Evolutionary conservation across 495 filamentous ascomycete species (phyloP), one percentile per base, ranked within the genome.

Genomic region (Margaritispora aquatica): DNA sequence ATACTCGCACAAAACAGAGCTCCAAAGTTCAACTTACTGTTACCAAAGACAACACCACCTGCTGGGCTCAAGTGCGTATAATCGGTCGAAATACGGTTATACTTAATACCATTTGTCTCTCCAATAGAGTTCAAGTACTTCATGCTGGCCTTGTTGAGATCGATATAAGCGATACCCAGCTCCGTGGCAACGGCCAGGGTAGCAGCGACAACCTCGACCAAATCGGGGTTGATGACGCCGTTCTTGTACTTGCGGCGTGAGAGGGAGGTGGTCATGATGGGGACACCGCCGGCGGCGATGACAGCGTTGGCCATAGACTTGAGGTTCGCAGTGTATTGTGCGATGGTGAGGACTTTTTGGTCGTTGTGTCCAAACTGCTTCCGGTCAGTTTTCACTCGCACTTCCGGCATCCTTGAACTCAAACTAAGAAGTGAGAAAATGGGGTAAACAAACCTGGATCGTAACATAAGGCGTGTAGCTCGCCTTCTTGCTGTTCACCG

Each of bases 321-420:
- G 3, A 82, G 66, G 48, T 80, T 82, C 0, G 59, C 61, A 2
- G 64, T 58, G 61, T 69, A 80, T 34, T 73, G 50, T 1, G 59
- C 62, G 2, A 80, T 57, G 2, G 62, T 68, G 46, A 79, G 70
- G 11, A 55, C 54, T 61, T 82, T 82, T 60, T 83, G 79, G 57
- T 83, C 79, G 53, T 82, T 82, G 54, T 83, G 79, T 7, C 80
- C 80, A 54, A 82, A 83, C 68, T 82, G 13, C 8, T 8, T 47
- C 2, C 11, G 10, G n/a, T 24, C 3, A 2, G 10, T 51, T 10
- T 24, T 24, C 21, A 50, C 7, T n/a, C 44, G 4, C 44, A 22
- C 7, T 47, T 47, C 44, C 44, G n/a, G n/a, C n/a, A 19, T 47
- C 17, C 29, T 34, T 34, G 38, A 9, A 44, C 11, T 8, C 38